Evolutionary conservation across 495 filamentous ascomycete species (phyloP).

Genomic region (Daldinia concentrica): DNA sequence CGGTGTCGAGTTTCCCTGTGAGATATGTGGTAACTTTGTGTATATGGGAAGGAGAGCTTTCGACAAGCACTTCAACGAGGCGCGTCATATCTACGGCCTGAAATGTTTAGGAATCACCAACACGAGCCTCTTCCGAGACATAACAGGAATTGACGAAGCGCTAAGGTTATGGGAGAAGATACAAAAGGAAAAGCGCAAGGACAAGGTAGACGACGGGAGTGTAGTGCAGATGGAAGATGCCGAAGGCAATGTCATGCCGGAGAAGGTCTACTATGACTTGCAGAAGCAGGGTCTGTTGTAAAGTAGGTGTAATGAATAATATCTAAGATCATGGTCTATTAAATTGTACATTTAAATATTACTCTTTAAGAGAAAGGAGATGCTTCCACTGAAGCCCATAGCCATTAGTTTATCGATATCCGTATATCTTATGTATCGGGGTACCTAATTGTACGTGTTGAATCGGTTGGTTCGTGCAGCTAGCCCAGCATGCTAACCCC

Average conservation of each 20-base stretch:
- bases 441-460: neutral
- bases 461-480: neutral
- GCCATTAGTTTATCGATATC: neutral
- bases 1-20: conserved; percentile 93
- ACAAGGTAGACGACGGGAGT: conserved; percentile 75
- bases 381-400: neutral
- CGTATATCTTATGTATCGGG: too few species aligned
- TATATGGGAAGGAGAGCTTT: conserved; percentile 97
- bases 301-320: conserved; percentile 12
- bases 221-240: conserved; percentile 98
- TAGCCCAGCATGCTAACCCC: neutral
- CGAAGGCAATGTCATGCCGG: conserved; percentile 97
- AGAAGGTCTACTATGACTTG: conserved; percentile 93
- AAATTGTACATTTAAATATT: neutral
- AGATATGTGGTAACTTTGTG: conserved; percentile 96
- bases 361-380: neutral
- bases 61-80: conserved; percentile 98
- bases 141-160: conserved; percentile 90
- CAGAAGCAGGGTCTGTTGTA: conserved; percentile 75
- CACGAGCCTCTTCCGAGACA: conserved; percentile 91
- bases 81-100: conserved; percentile 88
- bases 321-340: neutral
- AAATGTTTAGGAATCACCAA: conserved; percentile 94
- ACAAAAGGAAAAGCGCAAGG: conserved; percentile 82
- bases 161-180: conserved; percentile 92